A percentile compares a stretch with the other conserved stretches of the same genome.
phyloP scores from a whole-genome alignment of 2,329 filamentous ascomycete species.

The Colletotrichum siamense region DNA sequence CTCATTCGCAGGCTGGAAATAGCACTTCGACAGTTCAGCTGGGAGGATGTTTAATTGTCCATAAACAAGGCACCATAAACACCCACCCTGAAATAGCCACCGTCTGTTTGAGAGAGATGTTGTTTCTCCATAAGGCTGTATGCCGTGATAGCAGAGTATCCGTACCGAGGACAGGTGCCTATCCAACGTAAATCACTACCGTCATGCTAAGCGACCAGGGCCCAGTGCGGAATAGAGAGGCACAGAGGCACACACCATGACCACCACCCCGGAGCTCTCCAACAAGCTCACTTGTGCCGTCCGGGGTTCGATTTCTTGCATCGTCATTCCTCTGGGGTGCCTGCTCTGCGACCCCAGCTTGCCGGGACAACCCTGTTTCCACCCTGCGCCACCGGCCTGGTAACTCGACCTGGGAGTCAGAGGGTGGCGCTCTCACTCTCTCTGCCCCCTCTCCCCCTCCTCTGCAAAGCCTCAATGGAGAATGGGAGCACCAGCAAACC shows the following conservation, averaged over 20 bases:
- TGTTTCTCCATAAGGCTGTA: conserved; percentile 9
- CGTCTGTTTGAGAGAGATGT: not conserved
- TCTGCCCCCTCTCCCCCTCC: not conserved
- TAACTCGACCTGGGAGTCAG: not conserved
- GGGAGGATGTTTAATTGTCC: not conserved
- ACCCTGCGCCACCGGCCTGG: conserved; percentile 12
- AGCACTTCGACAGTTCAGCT: not conserved
- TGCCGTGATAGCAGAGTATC: not conserved
- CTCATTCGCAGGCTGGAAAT: not conserved
- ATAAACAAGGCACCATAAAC: not conserved
- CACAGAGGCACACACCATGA: not conserved
- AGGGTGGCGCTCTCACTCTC: not conserved
- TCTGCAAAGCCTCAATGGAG: not conserved
- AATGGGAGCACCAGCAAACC: not conserved
- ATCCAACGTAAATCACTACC: not conserved
- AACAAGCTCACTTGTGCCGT: not conserved
- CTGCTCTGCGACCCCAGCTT: not conserved
- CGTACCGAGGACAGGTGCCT: not conserved
- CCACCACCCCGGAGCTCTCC: not conserved
- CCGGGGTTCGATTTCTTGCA: conserved; percentile 10
- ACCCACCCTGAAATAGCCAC: not conserved
- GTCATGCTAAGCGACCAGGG: conserved; percentile 13
- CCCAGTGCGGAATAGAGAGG: not conserved
- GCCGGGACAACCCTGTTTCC: not conserved
- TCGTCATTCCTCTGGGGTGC: conserved; percentile 8